These are phyloP conservation scores for Arabis alpina DNA, from an alignment of 345 rosid species.

Conservation along the genomic window DNA sequence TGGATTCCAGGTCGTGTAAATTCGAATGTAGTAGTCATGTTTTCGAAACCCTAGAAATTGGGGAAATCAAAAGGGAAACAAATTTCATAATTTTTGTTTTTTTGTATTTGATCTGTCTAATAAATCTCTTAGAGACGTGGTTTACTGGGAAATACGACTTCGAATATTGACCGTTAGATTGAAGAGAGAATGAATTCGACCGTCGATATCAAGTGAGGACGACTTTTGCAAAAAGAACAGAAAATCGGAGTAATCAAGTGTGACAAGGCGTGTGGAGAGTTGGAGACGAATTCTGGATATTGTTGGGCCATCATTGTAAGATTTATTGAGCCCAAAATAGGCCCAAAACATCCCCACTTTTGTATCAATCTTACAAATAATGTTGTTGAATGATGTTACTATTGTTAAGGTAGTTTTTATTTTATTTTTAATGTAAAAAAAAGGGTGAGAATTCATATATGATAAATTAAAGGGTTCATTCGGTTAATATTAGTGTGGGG, in stretches of 20 bases:
- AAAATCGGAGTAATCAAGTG: conserved; percentile 18
- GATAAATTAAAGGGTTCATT: no score
- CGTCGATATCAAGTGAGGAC: conserved; percentile 1
- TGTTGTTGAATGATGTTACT: no score
- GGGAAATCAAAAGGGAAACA: conserved; percentile 8
- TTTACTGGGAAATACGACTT: conserved; percentile 26
- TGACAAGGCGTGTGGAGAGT: conserved; percentile 17
- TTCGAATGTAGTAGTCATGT: conserved; percentile 54
- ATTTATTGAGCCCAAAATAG: not conserved
- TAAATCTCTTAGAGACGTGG: conserved; percentile 1
- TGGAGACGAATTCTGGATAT: not conserved
- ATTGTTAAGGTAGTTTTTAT: no score
- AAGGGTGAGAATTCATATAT: no score
- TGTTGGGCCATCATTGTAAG: not conserved
- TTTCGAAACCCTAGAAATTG: conserved; percentile 48
- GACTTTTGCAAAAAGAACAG: not conserved
- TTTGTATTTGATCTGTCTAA: conserved; percentile 22
- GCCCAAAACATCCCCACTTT: not conserved
- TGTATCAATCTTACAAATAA: no score
- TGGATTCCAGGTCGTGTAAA: conserved; percentile 46
- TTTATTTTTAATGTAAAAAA: no score
- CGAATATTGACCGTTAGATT: conserved; percentile 47
- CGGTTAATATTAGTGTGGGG: no score
- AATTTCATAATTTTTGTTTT: conserved; percentile 4
- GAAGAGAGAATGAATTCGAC: not conserved